A percentile compares a stretch with the other conserved stretches of the same genome.
These are phyloP conservation scores for Spizellomyces sp. DNA, from an alignment of 192 early-diverging fungal genomes.

Conservation along the genomic window DNA sequence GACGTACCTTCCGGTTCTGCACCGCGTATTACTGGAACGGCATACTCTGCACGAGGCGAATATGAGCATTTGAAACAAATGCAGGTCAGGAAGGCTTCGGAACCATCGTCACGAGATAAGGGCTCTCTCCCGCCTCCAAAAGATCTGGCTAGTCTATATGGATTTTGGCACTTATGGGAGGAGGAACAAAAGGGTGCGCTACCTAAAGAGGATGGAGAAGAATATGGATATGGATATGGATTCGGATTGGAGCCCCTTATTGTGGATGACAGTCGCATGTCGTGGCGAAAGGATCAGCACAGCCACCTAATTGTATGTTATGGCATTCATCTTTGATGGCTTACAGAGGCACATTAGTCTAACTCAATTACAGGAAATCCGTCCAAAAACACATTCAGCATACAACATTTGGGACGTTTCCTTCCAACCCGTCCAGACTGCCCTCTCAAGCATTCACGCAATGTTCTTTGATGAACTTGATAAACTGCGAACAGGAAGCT, in stretches of 20 bases:
- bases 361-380: not conserved
- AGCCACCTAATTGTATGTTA: constrained; percentile 69
- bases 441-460: not conserved
- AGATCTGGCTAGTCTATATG: constrained; percentile 67
- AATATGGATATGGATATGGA: not conserved
- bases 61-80: constrained; percentile 59
- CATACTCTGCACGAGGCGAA: constrained; percentile 71
- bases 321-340: too few species aligned
- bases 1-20: constrained; percentile 35
- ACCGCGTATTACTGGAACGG: constrained; percentile 56
- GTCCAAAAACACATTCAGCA: not conserved
- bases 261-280: constrained; percentile 68
- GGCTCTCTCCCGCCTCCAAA: constrained; percentile 59
- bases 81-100: constrained; percentile 34
- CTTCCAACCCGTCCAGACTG: not conserved
- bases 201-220: not conserved
- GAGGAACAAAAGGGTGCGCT: not conserved
- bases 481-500: not conserved
- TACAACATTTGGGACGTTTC: not conserved
- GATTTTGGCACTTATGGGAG: constrained; percentile 39
- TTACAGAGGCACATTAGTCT: not conserved
- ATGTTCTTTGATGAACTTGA: constrained; percentile 1
- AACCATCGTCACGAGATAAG: not conserved
- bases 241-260: constrained; percentile 58
- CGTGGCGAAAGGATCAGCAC: constrained; percentile 77